Evolutionary conservation across 2,329 filamentous ascomycete species (phyloP), one percentile per base, ranked within the genome.

Genomic region (Penicillium digitatum): DNA sequence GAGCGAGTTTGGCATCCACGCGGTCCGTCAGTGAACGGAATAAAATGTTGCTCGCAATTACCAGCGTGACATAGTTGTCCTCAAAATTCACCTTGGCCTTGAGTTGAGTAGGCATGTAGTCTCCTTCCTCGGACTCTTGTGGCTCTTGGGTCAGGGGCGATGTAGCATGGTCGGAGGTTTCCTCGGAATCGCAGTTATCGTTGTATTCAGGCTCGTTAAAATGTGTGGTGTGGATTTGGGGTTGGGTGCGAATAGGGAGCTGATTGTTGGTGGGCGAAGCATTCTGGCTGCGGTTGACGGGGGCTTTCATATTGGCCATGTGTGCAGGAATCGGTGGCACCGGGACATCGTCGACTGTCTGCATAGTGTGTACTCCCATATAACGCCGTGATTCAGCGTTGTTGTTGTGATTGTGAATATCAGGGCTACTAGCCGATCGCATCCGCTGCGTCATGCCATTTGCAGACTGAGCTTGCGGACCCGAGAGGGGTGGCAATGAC

Each of bases 81-180:
- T 94, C 90, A 69, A 90, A 95, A 68, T 93, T 93, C 54, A 99
- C 91, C 71, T 95, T 95, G 48, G 96, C 92, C 76, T 96, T 97
- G 48, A 99, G 82, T 69, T 97, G 94, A 8, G 89, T 91, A 68
- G 72, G 81, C 68, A 81, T 79, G 54, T 65, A 77, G 69, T 82
- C 57, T 14, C 53, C 57, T 66, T 71, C 45, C 26, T 70, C 72
- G 1, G 65, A 64, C 35, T 71, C 70, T 45, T 69, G 64, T 1
- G 65, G 64, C 35, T 71, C 70, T 45, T 69, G 64, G 48, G 60
- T 68, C 50, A 72, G 55, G n/a, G 71, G 68, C 16, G 72, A 71
- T 5, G 69, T 67, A 18, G 67, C 66, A 29, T 67, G 66, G 48
- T 73, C 69, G 7, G 66, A 63, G 32, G 65, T 42, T 43, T 67